These are phyloP conservation scores for Leishmania tropica DNA, from an alignment of 208 protist species.

Conservation along the genomic window DNA sequence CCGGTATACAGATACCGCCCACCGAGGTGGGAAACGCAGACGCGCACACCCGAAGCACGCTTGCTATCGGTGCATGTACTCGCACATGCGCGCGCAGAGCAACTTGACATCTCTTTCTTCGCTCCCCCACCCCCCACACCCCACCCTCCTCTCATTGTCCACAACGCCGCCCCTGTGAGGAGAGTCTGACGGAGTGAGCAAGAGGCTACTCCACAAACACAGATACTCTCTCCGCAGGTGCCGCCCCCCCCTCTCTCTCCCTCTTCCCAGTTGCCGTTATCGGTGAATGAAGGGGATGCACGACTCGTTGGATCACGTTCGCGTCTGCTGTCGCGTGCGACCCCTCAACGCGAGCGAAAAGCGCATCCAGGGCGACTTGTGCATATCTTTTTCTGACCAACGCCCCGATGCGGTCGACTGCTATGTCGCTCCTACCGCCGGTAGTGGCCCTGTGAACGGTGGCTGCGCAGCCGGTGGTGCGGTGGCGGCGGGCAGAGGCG, in stretches of 20 bases:
- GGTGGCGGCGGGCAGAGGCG: background rate
- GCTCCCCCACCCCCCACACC: too few species aligned
- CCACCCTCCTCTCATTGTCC: background rate
- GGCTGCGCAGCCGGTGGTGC: background rate
- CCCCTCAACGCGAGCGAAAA: slow-evolving; percentile 39
- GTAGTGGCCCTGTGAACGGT: background rate
- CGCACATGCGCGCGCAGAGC: background rate
- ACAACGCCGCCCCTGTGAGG: background rate
- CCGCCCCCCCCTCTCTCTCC: background rate
- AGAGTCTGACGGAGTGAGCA: background rate
- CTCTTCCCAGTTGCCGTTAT: background rate
- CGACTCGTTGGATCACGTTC: slow-evolving; percentile 38
- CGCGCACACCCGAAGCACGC: too few species aligned
- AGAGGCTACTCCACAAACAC: background rate
- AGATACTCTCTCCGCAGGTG: background rate
- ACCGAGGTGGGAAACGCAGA: too few species aligned
- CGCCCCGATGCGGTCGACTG: slow-evolving; percentile 21
- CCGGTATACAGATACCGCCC: too few species aligned
- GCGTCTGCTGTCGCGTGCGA: slow-evolving; percentile 56
- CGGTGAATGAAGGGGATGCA: slow-evolving; percentile 22
- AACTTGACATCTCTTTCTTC: background rate
- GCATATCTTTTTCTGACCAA: slow-evolving; percentile 11
- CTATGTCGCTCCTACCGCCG: background rate
- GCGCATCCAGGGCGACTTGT: slow-evolving; percentile 26
- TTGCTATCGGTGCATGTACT: background rate